Conservation (phyloP, 2,329 filamentous ascomycete species). For the Ophiostoma sp. region DNA sequence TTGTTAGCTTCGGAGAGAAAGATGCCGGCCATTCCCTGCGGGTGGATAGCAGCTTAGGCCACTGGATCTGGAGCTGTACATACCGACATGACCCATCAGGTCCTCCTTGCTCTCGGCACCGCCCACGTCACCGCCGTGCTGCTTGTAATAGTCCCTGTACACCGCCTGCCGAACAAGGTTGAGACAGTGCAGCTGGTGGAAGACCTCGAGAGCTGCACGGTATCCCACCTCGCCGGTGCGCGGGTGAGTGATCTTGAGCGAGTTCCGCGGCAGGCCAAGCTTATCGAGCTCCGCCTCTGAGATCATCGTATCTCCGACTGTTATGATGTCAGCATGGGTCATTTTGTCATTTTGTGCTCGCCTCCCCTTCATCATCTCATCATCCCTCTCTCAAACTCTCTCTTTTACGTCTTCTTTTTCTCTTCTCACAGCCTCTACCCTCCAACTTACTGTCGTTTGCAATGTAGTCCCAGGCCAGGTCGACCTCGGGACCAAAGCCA, state of each 20-base stretch:
- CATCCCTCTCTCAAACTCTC: not conserved
- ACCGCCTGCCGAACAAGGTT: slow-evolving; percentile 51
- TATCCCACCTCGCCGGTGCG: slow-evolving; percentile 59
- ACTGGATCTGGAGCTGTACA: slow-evolving; percentile 20
- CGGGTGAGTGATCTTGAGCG: slow-evolving; percentile 57
- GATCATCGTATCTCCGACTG: slow-evolving; percentile 63
- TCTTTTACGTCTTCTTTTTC: not conserved
- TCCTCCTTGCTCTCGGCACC: slow-evolving; percentile 43
- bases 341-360: not conserved
- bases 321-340: not conserved
- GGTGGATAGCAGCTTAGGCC: not conserved
- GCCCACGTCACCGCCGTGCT: slow-evolving; percentile 49
- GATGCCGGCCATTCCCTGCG: not conserved
- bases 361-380: not conserved
- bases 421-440: not conserved
- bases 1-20: slow-evolving; percentile 22
- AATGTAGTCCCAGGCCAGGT: slow-evolving; percentile 58
- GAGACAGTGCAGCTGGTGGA: slow-evolving; percentile 57
- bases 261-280: slow-evolving; percentile 53
- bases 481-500: slow-evolving; percentile 57
- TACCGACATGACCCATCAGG: slow-evolving; percentile 47
- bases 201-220: slow-evolving; percentile 59
- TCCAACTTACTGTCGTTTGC: slow-evolving; percentile 44
- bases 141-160: slow-evolving; percentile 52
- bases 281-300: slow-evolving; percentile 53